Evolutionary conservation across 2,329 filamentous ascomycete species (phyloP).

Genomic region (Trichoderma asperellum): DNA sequence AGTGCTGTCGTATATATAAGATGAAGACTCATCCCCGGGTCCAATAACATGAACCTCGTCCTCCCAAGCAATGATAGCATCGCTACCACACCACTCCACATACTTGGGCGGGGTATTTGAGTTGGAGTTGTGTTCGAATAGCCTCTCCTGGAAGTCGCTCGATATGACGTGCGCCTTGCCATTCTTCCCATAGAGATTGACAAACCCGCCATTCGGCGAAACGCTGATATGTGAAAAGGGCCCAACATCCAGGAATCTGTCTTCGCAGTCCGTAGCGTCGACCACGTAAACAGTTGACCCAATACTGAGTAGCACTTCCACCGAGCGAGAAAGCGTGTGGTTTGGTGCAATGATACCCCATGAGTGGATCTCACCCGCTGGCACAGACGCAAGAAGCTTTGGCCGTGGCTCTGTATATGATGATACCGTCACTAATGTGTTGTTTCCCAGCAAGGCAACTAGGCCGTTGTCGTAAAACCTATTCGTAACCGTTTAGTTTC

Average conservation of each 20-base stretch:
- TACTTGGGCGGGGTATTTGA: conserved; percentile 84
- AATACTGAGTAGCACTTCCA: conserved; percentile 89
- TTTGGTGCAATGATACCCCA: conserved; percentile 90
- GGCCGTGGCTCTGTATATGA: conserved; percentile 90
- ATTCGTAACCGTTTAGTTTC: conserved; percentile 7
- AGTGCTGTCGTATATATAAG: conserved; percentile 87
- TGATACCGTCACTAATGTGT: conserved; percentile 82
- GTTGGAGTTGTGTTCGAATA: conserved; percentile 89
- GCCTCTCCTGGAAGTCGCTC: conserved; percentile 88
- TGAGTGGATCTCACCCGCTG: conserved; percentile 78
- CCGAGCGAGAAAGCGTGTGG: conserved; percentile 86
- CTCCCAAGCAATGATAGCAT: conserved; percentile 95
- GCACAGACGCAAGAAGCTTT: conserved; percentile 75
- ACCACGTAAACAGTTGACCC: conserved; percentile 82
- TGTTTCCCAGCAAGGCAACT: conserved; percentile 88
- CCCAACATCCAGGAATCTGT: conserved; percentile 86
- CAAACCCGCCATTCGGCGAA: conserved; percentile 86
- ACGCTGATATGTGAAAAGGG: conserved; percentile 90
- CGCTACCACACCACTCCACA: conserved; percentile 94
- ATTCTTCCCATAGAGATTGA: conserved; percentile 82
- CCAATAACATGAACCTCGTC: conserved; percentile 96
- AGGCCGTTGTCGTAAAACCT: conserved; percentile 89
- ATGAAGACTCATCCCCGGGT: conserved; percentile 73
- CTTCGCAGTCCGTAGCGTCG: conserved; percentile 87
- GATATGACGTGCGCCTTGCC: conserved; percentile 91